These are phyloP conservation scores for Ambrosiella cleistominuta DNA, from an alignment of 2,329 filamentous ascomycete genomes.

Conservation along the genomic window DNA sequence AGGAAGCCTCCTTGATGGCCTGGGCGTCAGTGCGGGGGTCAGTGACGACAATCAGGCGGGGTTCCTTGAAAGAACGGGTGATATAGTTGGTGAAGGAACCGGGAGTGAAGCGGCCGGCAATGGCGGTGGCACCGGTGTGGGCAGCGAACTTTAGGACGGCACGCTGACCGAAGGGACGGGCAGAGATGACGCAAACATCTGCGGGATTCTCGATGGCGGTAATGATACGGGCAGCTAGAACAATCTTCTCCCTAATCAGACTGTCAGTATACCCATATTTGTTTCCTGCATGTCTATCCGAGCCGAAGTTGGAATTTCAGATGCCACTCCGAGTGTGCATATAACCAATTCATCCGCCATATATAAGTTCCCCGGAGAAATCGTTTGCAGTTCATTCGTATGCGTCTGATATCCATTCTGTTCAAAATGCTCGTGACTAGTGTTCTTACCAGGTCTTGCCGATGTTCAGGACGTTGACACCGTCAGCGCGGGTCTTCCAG, in stretches of 20 bases:
- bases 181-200: conserved; percentile 98
- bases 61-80: conserved; percentile 99
- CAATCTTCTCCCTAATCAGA: conserved; percentile 83
- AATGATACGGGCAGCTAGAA: conserved; percentile 96
- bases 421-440: not conserved
- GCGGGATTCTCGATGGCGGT: conserved; percentile 98
- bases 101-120: conserved; percentile 98
- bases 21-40: conserved; percentile 98
- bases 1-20: conserved; percentile 99
- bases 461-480: conserved; percentile 98
- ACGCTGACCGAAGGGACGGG: conserved; percentile 98
- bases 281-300: conserved; percentile 3
- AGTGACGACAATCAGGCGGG: conserved; percentile 97
- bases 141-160: conserved; percentile 98
- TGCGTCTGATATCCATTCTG: not conserved
- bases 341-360: not conserved
- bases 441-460: conserved; percentile 89
- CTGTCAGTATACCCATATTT: conserved; percentile 15
- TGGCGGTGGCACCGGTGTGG: conserved; percentile 94
- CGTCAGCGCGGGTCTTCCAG: conserved; percentile 97
- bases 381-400: not conserved
- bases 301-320: not conserved
- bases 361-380: not conserved
- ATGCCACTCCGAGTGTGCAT: not conserved
- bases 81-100: conserved; percentile 99